These are phyloP conservation scores for Plasmodium billcollinsi DNA, from an alignment of 169 alveolate genomes.

Conservation along the genomic window DNA sequence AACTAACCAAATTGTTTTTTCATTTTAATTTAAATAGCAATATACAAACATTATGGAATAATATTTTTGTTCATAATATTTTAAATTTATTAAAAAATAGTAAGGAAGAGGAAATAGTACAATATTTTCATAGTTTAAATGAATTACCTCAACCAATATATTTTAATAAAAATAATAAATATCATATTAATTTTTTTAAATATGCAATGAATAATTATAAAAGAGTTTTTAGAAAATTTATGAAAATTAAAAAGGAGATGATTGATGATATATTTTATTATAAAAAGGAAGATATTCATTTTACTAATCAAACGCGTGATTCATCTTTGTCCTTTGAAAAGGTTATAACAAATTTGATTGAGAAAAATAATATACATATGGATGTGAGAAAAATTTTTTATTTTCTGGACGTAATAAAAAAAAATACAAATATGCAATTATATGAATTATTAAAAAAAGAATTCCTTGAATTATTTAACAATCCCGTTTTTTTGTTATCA, in stretches of 20 bases:
- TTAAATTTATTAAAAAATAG: conserved; percentile 17
- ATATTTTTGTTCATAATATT: conserved; percentile 48
- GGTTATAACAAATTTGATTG: conserved; percentile 15
- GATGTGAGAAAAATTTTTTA: conserved; percentile 47
- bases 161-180: conserved; percentile 22
- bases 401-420: conserved; percentile 40
- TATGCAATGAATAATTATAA: conserved; percentile 32
- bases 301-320: not conserved
- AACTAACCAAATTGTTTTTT: conserved; percentile 62
- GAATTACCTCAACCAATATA: conserved; percentile 47
- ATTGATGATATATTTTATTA: conserved; percentile 11
- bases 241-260: conserved; percentile 2
- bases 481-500: conserved; percentile 34
- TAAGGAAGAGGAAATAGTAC: conserved; percentile 20
- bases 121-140: conserved; percentile 32
- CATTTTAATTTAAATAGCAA: conserved; percentile 13
- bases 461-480: conserved; percentile 34
- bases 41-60: conserved; percentile 37
- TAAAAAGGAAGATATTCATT: not conserved
- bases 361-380: conserved; percentile 27
- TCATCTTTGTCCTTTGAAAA: conserved; percentile 1
- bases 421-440: conserved; percentile 16
- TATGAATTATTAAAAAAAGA: conserved; percentile 23
- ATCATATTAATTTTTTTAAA: conserved; percentile 38
- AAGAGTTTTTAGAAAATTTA: conserved; percentile 22